Evolutionary conservation across 306 rosid species (phyloP), one percentile per base, ranked within the genome.

Genomic region (Trifolium subterraneum): DNA sequence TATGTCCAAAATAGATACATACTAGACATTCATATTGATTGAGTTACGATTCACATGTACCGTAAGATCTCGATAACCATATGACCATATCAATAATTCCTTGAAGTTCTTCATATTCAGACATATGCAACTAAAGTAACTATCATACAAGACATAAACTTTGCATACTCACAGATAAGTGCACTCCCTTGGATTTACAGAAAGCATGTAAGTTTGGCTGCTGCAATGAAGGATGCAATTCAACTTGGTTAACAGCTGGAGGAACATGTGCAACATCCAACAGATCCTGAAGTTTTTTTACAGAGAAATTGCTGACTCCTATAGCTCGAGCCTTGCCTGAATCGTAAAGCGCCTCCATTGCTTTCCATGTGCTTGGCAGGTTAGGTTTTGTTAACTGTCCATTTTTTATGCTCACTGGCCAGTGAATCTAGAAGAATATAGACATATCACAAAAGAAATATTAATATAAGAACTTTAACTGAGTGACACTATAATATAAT

Each of bases 231-330:
- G 90, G 87, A 25, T 86, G 90, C 73, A 83, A 75, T 77, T 86
- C 90, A 48, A 86, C 86, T 81, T 86, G 90, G 75, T 86, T 83
- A 15, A 83, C 90, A 25, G 87, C 82, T 1, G 86, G 90, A 78
- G 86, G 84, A 36, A 86, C 82, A 4, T 4, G 27, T 8, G 86
- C 87, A 15, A 83, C 79, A 5, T 83, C 71, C 82, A 83, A 68
- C 71, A 86, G 69, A 68, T 80, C 83, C 65, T 76, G 64, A 50
- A 86, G 84, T 78, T 87, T 88, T 82, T 74, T 87, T 1, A 76
- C 51, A 5, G 94, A 88, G 78, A 88, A 88, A 59, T 90, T 90
- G 82, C 93, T 87, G 16, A 88, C 93, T 15, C 92, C 92, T 55
- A 85, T 87, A 27, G 89, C 87, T 81, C 71, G 41, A 51, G 82